Base-by-base conservation (phyloP, 352 stramenopile genomes). In the Halophytophthora batemanensis region DNA sequence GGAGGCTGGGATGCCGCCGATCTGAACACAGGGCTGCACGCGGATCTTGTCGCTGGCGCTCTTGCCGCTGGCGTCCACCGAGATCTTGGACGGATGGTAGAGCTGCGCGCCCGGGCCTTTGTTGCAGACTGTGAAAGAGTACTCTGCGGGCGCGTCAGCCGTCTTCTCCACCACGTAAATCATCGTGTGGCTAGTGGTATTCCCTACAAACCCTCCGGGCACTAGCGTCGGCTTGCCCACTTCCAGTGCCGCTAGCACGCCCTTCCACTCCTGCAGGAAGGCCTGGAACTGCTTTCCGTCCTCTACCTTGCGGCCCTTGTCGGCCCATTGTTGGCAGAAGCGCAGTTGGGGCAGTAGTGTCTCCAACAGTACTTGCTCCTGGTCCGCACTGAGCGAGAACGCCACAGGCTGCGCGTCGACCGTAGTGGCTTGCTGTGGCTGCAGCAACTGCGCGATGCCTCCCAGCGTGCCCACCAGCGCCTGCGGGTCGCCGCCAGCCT, bases 81-180 rank as follows among this genome's bases (percentile, higher is more conserved):
- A n/a, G n/a, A n/a, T n/a, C n/a, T n/a, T 50, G 50, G 59, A 49
- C 0, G 82, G 68, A 56, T 96, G 87, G 46, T 96, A 95, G 72
- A 92, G 73, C 53, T 93, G 82, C 0, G 83, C 73, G 7, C 87
- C 87, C 0, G 80, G 74, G 1, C 87, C 87, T 53, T 93, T 93
- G 66, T 96, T 96, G 58, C 86, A 96, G 33, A 96, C 78, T 25
- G 82, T 90, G 45, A 96, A 89, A 18, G 75, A 85, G 44, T 87
- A 95, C 13, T 60, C 53, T 12, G 43, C 38, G 14, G n/a, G n/a
- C n/a, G 63, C 55, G 3, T 82, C 71, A 13, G 49, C 57, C 1
- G 64, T 78, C 35, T 90, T 93, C 52, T 96, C 84, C 6, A 93
- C 51, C 8, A 96, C 61, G 48, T 93, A 94, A 11, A 96, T 64